Evolutionary conservation across 163 green algal species (phyloP).

Genomic region (Scenedesmus sp.): DNA sequence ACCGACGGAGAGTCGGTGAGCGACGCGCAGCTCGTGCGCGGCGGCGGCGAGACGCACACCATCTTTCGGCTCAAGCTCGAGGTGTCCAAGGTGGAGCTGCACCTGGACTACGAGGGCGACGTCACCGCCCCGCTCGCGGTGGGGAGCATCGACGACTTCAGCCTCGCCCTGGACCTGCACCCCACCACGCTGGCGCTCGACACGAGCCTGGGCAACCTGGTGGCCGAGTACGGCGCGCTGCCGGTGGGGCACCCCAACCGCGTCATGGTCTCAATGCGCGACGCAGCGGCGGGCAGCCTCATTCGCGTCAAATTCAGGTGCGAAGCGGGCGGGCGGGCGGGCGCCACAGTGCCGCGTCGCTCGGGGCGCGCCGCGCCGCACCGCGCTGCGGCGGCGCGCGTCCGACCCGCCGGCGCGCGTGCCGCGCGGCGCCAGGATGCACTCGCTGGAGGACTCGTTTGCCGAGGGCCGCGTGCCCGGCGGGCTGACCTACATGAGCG

Average conservation of each 20-base stretch:
- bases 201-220: slow-evolving; percentile 50
- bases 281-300: slow-evolving; percentile 58
- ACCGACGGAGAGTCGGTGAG: slow-evolving; percentile 42
- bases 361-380: too few relatives aligned
- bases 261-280: slow-evolving; percentile 58
- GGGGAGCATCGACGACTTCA: slow-evolving; percentile 49
- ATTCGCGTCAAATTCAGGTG: slow-evolving; percentile 54
- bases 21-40: slow-evolving; percentile 45
- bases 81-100: slow-evolving; percentile 55
- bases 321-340: not conserved
- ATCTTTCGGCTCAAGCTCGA: slow-evolving; percentile 52
- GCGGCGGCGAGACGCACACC: slow-evolving; percentile 42
- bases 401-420: too few relatives aligned
- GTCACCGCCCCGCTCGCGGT: slow-evolving; percentile 26
- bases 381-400: not conserved
- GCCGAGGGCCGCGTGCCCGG: slow-evolving; percentile 55
- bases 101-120: slow-evolving; percentile 51
- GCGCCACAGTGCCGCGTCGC: too few relatives aligned
- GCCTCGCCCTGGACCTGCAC: slow-evolving; percentile 58
- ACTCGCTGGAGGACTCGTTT: slow-evolving; percentile 56
- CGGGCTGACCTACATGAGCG: slow-evolving; percentile 61
- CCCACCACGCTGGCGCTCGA: slow-evolving; percentile 45
- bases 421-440: slow-evolving; percentile 58
- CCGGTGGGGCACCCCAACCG: slow-evolving; percentile 45
- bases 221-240: slow-evolving; percentile 46